Base-by-base conservation (phyloP, 805 yeast species). In the Barnettozyma vustinii region DNA sequence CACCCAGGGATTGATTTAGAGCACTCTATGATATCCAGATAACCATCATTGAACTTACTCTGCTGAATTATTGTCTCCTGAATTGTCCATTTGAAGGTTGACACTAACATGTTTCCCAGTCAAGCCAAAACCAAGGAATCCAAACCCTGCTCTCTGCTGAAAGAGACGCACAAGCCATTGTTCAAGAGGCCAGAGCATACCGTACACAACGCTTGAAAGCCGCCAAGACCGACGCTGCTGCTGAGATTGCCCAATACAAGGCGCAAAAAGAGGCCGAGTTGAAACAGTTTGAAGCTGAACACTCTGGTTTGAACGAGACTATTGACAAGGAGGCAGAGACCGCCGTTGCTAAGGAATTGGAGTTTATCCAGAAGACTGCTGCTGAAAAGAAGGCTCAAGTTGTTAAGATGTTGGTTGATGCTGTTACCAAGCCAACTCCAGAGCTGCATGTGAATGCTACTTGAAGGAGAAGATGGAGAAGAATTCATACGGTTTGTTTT, bases 111-210 rank as follows among this genome's bases (percentile, higher is more conserved):
- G 16, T 15, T 30, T 30, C 8, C 19, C 9, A 32, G 40, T 18
- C 35, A 10, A n/a, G 19, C 20, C 52, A 55, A 33, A 56, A 55
- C 44, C 45, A 61, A 46, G 64, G 64, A 12, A 60, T 60, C 41
- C 59, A 56, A 45, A 59, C 61, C 2, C 52, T 56, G 19, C 57
- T 59, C 44, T 49, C 86, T 76, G 96, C 98, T 54, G 99, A 94
- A 74, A 89, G 87, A 71, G 92, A 88, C 62, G 98, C 99, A n/a
- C 97, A 96, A 60, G 91, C 84, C 59, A 87, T 91, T 55, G 98
- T 94, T 53, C 78, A 91, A 61, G 85, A 86, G 65, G 97, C 99
- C 21, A 87, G 98, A 76, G 78, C 83, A 60, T 89, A 84, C 73
- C 88, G 96, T 70, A 78, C 94, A 39, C 84, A 80, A 57, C 86